Conservation (phyloP, 164 flowering plant genomes). For the Aristolochia californica region DNA sequence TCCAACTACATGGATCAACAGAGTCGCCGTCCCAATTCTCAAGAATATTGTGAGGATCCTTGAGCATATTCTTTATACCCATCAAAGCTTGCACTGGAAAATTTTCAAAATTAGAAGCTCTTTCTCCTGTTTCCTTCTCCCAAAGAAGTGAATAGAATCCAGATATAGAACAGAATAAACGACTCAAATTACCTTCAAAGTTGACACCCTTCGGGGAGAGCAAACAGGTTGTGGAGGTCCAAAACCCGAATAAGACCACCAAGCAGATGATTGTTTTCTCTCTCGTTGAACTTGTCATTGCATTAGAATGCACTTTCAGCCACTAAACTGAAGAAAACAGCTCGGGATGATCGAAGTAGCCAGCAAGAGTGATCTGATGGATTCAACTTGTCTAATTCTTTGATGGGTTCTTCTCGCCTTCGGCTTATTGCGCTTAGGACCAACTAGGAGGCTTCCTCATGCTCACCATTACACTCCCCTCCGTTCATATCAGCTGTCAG, state of each 20-base stretch:
- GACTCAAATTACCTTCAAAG: constrained; percentile 62
- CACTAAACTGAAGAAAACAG: constrained; percentile 14
- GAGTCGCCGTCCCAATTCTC: constrained; percentile 81
- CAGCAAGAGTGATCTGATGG: constrained; percentile 3
- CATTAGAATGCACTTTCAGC: constrained; percentile 1
- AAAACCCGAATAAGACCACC: constrained; percentile 31
- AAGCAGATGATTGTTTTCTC: constrained; percentile 16
- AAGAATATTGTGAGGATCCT: constrained; percentile 80
- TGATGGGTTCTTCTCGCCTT: constrained; percentile 16
- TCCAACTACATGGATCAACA: constrained; percentile 98
- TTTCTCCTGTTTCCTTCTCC: neutral
- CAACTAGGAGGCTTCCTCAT: constrained; percentile 11
- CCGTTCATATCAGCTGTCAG: constrained; percentile 25
- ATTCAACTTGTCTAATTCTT: constrained; percentile 1
- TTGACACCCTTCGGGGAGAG: constrained; percentile 89
- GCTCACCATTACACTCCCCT: constrained; percentile 10
- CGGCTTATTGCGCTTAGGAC: constrained; percentile 15
- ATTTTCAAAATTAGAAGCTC: constrained; percentile 6
- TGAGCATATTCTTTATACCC: constrained; percentile 46
- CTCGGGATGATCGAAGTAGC: neutral
- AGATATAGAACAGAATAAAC: neutral
- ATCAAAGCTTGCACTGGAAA: constrained; percentile 83
- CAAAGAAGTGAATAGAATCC: neutral
- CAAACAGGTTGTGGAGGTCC: constrained; percentile 38
- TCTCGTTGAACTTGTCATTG: constrained; percentile 28